These are phyloP conservation scores for Citeromyces siamensis DNA, from an alignment of 1,139 yeast species.

Conservation along the genomic window DNA sequence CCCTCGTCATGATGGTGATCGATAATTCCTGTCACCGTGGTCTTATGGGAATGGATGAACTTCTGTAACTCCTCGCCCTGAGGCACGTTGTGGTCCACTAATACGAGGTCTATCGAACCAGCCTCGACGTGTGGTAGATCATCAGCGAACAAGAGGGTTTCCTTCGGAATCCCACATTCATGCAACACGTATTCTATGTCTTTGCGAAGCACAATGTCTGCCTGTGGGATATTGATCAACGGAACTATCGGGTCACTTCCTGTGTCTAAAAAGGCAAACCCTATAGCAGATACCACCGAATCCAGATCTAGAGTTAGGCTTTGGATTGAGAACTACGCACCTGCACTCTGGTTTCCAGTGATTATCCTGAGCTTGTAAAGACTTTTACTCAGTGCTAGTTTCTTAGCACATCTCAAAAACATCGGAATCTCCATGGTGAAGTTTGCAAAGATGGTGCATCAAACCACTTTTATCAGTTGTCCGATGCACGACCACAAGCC, in stretches of 20 bases:
- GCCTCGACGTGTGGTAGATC: conserved; percentile 26
- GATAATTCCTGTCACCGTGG: conserved; percentile 42
- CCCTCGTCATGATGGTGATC: conserved; percentile 84
- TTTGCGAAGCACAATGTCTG: conserved; percentile 54
- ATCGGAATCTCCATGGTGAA: neutral
- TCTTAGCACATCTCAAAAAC: neutral
- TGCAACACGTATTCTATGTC: conserved; percentile 51
- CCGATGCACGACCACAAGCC: conserved; percentile 7
- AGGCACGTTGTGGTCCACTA: conserved; percentile 77
- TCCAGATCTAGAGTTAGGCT: conserved; percentile 52
- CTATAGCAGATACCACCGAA: conserved; percentile 65
- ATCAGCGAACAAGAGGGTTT: conserved; percentile 49
- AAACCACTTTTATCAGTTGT: neutral
- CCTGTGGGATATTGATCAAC: conserved; percentile 55
- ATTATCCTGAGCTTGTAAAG: neutral
- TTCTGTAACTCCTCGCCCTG: conserved; percentile 32
- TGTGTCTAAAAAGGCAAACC: conserved; percentile 39
- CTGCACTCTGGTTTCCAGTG: neutral
- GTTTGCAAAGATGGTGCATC: neutral
- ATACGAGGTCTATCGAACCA: conserved; percentile 26
- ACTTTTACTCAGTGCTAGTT: conserved; percentile 1
- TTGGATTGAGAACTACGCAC: neutral
- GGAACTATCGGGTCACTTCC: conserved; percentile 32
- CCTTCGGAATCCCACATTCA: conserved; percentile 32
- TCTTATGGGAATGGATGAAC: conserved; percentile 7